Base-by-base conservation (phyloP, 1,284 basidiomycete species). In the Ceratobasidium theobromae region DNA sequence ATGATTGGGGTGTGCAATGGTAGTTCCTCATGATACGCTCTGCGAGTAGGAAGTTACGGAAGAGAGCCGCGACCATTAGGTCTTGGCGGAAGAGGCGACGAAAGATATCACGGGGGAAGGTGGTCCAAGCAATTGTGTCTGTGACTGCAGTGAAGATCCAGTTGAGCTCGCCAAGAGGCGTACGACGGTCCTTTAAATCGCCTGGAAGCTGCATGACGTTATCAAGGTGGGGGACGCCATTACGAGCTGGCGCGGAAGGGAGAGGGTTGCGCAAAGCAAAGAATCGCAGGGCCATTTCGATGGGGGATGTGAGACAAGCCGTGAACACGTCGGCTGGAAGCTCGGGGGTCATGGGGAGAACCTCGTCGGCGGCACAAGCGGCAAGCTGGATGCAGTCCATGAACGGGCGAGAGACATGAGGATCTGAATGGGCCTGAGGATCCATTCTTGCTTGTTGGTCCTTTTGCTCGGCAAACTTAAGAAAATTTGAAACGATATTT, bases 81-180 rank as follows among this genome's bases (percentile, higher is more conserved):
- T 99, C 96, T 68, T 95, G 97, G 52, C 97, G 85, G 77, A 98
- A 99, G 32, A 99, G 80, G 40, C 93, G 86, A 46, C 94, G 95
- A 78, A 99, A 99, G 11, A 95, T 86, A 57, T 96, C 93, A 55
- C 91, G 85, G 21, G 95, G 91, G 74, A 99, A 95, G 0, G 94
- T 93, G 11, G 95, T 95, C 96, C 97, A 99, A 12, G 97, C 97
- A 70, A 99, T 98, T 6, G 96, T 98, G 77, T 99, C 96, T 16
- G 96, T 99, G 70, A 99, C 94, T 43, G 96, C 94, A 1, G 94
- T 98, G 78, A 99, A 98, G 72, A 99, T 98, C 96, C 97, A 99
- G 76, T 98, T 98, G 28, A 99, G 85, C 77, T 99, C 96, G 58
- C 96, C 96, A 1, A 99, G 82, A 0, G 96, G 96, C 2, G 97